Conservation (phyloP, 805 yeast species). For the Candida nonsorbophila region DNA sequence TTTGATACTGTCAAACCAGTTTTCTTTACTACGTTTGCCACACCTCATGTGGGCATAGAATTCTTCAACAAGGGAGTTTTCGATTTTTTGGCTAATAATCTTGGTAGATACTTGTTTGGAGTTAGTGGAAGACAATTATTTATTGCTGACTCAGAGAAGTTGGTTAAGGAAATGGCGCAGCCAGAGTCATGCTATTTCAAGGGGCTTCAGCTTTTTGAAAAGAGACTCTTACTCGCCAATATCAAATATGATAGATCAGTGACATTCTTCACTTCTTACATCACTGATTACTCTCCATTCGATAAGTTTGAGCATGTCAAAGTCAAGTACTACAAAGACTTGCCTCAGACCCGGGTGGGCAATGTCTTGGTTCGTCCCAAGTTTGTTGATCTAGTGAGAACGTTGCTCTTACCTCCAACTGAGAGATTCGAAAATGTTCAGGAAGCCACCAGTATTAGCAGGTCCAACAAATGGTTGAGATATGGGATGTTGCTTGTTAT, state of each 20-base stretch:
- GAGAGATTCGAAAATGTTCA: conserved; percentile 16
- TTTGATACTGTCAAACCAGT: conserved; percentile 32
- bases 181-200: conserved; percentile 44
- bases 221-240: conserved; percentile 64
- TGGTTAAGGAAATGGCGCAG: conserved; percentile 50
- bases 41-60: conserved; percentile 40
- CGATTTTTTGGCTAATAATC: conserved; percentile 24
- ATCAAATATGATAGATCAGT: conserved; percentile 81
- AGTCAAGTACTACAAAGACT: conserved; percentile 42
- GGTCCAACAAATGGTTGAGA: conserved; percentile 21
- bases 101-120: conserved; percentile 33
- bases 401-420: conserved; percentile 10
- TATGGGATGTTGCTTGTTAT: conserved; percentile 15
- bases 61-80: conserved; percentile 28
- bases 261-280: conserved; percentile 77
- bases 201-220: conserved; percentile 55
- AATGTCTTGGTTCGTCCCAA: conserved; percentile 37
- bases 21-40: conserved; percentile 37
- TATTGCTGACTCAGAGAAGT: conserved; percentile 31
- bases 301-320: conserved; percentile 40
- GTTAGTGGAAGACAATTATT: conserved; percentile 31
- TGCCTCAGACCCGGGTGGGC: conserved; percentile 38
- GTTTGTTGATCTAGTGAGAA: conserved; percentile 45
- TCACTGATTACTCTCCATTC: conserved; percentile 72
- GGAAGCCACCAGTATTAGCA: conserved; percentile 32